Evolutionary conservation across 129 eudicot species (phyloP), one percentile per base, ranked within the genome.

Genomic region (Artemisia argyi): DNA sequence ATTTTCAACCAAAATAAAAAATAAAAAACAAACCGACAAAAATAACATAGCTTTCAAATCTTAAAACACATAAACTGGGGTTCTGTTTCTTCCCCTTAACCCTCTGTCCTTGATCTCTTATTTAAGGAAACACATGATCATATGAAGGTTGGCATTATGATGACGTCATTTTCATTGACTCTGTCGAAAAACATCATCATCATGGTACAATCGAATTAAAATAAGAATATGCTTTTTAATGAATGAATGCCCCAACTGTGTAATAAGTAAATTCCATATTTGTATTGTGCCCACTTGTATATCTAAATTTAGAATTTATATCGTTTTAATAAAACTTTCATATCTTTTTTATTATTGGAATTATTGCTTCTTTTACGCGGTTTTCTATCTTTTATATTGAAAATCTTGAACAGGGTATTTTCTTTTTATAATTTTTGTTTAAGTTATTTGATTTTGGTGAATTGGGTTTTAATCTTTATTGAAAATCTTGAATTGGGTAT

Each of bases 141-240:
- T 28, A 28, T 28, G 32, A 28, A 3, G 32, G 32, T 28, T 28
- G 32, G 32, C 32, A 28, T 28, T 28, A 28, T 28, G 35, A 30
- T 2, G 54, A 47, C 18, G 80, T 59, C 69, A 60, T 59, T 68
- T 59, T 68, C 60, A 48, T 35, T 48, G 55, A 76, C 74, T 67
- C 54, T 66, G 69, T 49, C 61, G 61, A 18, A 22, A 76, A 58
- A 28, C 74, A 68, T 68, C 75, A 44, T 77, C 69, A 77, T 61
- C 72, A 68, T 57, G 80, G 84, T 77, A 83, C 85, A 85, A 78
- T 83, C 86, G 81, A 80, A 83, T 78, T 56, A 47, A 72, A 72
- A 77, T 76, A 44, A 54, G 95, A 80, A 82, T 83, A 85, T 83
- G 79, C 90, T 63, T 80, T 82, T 53, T 72, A n/a, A n/a, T n/a